Base-by-base conservation (phyloP, 2,329 filamentous ascomycete species). In the Chrysosphaeria jannelii region DNA sequence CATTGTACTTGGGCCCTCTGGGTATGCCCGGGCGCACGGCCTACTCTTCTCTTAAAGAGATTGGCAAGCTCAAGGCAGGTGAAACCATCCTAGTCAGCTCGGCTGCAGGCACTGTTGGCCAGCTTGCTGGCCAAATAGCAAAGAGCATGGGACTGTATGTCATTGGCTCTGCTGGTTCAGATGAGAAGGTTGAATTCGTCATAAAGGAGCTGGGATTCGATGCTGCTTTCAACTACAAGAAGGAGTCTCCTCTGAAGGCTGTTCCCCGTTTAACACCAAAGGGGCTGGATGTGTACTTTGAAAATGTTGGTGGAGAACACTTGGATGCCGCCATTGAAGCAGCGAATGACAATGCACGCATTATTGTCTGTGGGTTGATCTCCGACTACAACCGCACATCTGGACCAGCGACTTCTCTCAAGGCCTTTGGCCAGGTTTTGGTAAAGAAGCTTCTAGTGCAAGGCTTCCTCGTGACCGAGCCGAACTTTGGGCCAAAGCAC, bases 211-310 rank as follows among this genome's bases (percentile, higher is more conserved):
- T 58, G 2, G 53, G 52, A 6, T 57, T 51, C 32, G 52, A 58
- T 26, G 75, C 65, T 6, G n/a, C n/a, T n/a, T 85, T 81, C 48
- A 85, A 88, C 52, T 88, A 88, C 54, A 81, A 85, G 56, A 78
- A 60, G 33, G 72, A 85, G 47, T 58, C 55, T 33, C 56, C 72
- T 0, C 38, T 44, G 1, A 65, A 67, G 8, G 74, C 71, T 0
- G 51, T 88, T 26, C 44, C 50, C 31, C 54, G 70, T 27, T 52
- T 85, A 10, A 70, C 70, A 0, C 72, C 74, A 1, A 43, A 76
- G 8, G 75, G 74, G 4, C 56, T 88, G 30, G 74, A 88, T 36
- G 75, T 56, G 11, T 54, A 54, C 39, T 57, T 45, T 27, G 53
- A 57, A 30, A 57, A 56, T 26, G 53, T 58, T 4, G 53, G 52